Evolutionary conservation across 345 rosid genomes (phyloP), one percentile per base, ranked within the genome.

Genomic region (Psidium friedrichsthalianum): DNA sequence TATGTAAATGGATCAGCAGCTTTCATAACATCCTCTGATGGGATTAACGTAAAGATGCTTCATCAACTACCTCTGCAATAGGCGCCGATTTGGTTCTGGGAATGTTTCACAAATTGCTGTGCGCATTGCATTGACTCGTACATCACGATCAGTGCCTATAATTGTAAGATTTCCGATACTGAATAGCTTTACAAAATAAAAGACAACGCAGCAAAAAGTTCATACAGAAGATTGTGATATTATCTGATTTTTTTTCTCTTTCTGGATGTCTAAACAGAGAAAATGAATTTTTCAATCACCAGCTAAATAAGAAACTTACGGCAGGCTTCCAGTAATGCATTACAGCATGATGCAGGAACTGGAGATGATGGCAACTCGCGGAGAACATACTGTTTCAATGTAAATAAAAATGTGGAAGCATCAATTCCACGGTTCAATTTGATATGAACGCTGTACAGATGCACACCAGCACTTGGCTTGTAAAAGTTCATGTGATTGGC

Each of bases 331-430:
- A 97, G 92, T 82, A 97, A 94, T 32, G 99, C 99, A 83, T 93
- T 94, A 93, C 99, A 97, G 91, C 99, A 97, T 57, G 99, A 94
- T 87, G 99, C 98, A 83, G 99, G 99, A 85, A 97, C 98, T 13
- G 99, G 99, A 90, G 99, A 95, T 81, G 99, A 97, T 80, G 99
- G 98, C 92, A 97, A 89, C 89, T 97, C 99, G 27, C 99, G 96
- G 85, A 97, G 90, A 87, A 97, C 91, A 90, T 94, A 97, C 99
- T 97, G 94, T 85, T 80, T 51, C 55, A 87, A 85, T 84, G 82
- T 86, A 57, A 21, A 83, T 82, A 54, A 87, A 84, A 51, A 82
- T 57, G 22, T 84, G 83, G 74, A 82, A 84, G 76, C 84, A 86
- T 51, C 42, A 82, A 53, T 16, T 51, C 36, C 11, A 82, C 1